Evolutionary conservation across 2,329 filamentous ascomycete species (phyloP), one percentile per base, ranked within the genome.

Genomic region (Colletotrichum viniferum): DNA sequence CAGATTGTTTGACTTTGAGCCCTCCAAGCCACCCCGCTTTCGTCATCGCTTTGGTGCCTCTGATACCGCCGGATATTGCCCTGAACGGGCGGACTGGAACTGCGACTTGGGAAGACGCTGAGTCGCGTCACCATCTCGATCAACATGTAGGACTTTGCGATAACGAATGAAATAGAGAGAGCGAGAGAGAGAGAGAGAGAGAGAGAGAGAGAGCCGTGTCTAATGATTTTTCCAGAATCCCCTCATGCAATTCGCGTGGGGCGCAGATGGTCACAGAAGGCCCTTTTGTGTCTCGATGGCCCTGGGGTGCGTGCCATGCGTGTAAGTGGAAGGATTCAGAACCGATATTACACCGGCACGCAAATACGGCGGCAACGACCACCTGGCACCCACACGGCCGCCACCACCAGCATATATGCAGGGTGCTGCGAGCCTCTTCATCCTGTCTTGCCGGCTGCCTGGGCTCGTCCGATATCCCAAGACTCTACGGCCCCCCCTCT

Each of bases 1-100:
- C 18, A n/a, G 34, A 36, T 67, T 58, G 13, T 52, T 48, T 55
- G 71, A 52, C 55, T 69, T 43, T 24, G 56, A 62, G 36, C 66
- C 36, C 55, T 67, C 32, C 69, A 56, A 67, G 63, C 69, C 73
- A 75, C 62, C 69, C 73, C 69, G 62, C 73, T 73, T 75, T 62
- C 69, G 73, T 73, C 73, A 73, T 68, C 56, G 56, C n/a, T 62
- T 34, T 28, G 56, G 28, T 12, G 26, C 10, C 28, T 48, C 8
- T 7, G 8, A 61, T 52, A n/a, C 38, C 52, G 43, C 26, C 67
- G 28, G 16, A 34, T 52, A 26, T 62, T 61, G 24, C 36, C 67
- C 55, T 62, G 32, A 24, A 52, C 8, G 16, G 34, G 36, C 36
- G n/a, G 38, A 32, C 12, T 30, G 28, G 12, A 36, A 52, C 7